phyloP scores from a whole-genome alignment of 164 flowering plant genomes.

The Akebia trifoliata region DNA sequence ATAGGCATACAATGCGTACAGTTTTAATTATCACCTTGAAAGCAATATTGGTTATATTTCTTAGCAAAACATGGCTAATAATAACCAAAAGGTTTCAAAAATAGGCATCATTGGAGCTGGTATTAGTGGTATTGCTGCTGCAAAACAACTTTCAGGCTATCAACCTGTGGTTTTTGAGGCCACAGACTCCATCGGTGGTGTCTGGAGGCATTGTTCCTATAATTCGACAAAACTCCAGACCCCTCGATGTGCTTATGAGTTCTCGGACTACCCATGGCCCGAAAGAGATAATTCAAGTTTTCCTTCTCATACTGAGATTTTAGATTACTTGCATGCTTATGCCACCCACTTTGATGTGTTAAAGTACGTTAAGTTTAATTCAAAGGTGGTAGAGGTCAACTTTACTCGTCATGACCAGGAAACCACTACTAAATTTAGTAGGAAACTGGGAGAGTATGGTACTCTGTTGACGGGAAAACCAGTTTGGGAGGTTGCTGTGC shows the following conservation, averaged over 20 bases:
- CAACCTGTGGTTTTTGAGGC: slow-evolving; percentile 85
- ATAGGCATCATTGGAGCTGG: slow-evolving; percentile 88
- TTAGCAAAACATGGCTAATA: slow-evolving; percentile 8
- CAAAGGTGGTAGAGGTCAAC: slow-evolving; percentile 75
- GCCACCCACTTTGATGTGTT: slow-evolving; percentile 66
- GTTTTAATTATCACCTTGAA: too few species aligned
- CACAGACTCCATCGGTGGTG: slow-evolving; percentile 74
- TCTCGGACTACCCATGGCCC: slow-evolving; percentile 90
- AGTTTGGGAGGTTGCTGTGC: slow-evolving; percentile 80
- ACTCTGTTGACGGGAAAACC: slow-evolving; percentile 50
- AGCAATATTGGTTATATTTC: too few species aligned
- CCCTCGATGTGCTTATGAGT: slow-evolving; percentile 75
- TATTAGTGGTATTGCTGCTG: slow-evolving; percentile 86
- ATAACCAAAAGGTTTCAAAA: slow-evolving; percentile 22
- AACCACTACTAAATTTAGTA: too few species aligned
- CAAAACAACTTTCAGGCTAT: slow-evolving; percentile 58
- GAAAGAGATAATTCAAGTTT: slow-evolving; percentile 52
- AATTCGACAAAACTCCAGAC: slow-evolving; percentile 77
- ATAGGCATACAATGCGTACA: too few species aligned
- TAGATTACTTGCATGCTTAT: slow-evolving; percentile 71
- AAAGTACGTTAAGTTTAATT: slow-evolving; percentile 51
- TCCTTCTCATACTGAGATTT: slow-evolving; percentile 61
- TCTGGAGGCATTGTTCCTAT: slow-evolving; percentile 80
- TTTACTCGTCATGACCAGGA: slow-evolving; percentile 44
- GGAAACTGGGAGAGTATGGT: slow-evolving; percentile 24